phyloP scores from a whole-genome alignment of 495 filamentous ascomycete species.

The Lophiostoma macrostomum region DNA sequence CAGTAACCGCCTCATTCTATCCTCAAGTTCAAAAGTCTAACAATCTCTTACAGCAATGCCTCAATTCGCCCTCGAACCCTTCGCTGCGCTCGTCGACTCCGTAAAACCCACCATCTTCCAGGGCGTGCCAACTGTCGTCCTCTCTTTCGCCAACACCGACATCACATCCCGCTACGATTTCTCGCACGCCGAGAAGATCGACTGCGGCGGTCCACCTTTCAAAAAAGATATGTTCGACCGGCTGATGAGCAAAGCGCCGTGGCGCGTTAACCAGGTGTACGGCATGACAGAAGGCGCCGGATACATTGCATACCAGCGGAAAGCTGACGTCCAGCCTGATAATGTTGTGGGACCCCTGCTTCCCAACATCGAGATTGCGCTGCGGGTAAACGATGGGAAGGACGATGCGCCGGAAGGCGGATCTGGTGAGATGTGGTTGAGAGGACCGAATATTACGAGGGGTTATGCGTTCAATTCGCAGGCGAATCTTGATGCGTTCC shows the following conservation, averaged over 20 bases:
- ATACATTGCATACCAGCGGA: conserved; percentile 17
- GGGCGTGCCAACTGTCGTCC: conserved; percentile 19
- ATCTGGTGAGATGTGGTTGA: conserved; percentile 24
- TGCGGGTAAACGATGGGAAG: conserved; percentile 8
- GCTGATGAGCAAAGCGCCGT: conserved; percentile 6
- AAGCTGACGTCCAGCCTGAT: neutral
- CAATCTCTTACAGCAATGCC: conserved; percentile 13
- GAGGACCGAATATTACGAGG: conserved; percentile 25
- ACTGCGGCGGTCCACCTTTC: conserved; percentile 17
- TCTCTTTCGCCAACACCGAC: conserved; percentile 18
- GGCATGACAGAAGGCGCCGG: conserved; percentile 26
- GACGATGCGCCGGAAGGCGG: conserved; percentile 25
- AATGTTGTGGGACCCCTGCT: conserved; percentile 13
- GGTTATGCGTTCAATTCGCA: conserved; percentile 18
- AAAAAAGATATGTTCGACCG: conserved; percentile 10
- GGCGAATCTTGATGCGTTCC: conserved; percentile 38
- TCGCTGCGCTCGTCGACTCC: conserved; percentile 15
- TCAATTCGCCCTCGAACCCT: conserved; percentile 17
- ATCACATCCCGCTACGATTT: conserved; percentile 24
- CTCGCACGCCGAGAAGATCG: conserved; percentile 8
- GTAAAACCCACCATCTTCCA: conserved; percentile 20
- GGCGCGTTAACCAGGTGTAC: conserved; percentile 15
- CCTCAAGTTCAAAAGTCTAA: too few species aligned
- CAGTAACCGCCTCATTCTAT: neutral
- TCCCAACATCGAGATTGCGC: conserved; percentile 8